A percentile compares a stretch with the other conserved stretches of the same genome.
phyloP scores from a whole-genome alignment of 352 stramenopile genomes.

The Globisporangium mamillatum region DNA sequence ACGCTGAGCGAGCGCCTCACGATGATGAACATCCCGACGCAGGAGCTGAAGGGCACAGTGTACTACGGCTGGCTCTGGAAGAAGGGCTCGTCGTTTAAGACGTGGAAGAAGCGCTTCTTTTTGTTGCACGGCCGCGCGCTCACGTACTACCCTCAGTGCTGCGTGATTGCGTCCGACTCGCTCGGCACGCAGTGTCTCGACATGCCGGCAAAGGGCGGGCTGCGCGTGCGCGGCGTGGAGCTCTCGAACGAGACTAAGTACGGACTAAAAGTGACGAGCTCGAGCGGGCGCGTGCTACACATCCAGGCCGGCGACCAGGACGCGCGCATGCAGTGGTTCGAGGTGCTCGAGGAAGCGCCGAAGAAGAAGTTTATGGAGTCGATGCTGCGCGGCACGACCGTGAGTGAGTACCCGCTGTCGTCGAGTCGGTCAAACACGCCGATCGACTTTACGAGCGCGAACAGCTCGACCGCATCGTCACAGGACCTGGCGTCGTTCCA shows the following conservation, averaged over 20 bases:
- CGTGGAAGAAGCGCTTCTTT: slow-evolving; percentile 82
- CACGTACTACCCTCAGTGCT: slow-evolving; percentile 73
- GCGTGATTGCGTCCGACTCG: slow-evolving; percentile 56
- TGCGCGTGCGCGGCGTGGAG: slow-evolving; percentile 46
- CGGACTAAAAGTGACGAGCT: slow-evolving; percentile 58
- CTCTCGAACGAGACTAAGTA: slow-evolving; percentile 51
- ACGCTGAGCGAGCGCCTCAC: slow-evolving; percentile 54
- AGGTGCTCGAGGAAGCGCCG: slow-evolving; percentile 49
- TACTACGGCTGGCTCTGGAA: slow-evolving; percentile 83
- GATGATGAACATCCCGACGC: slow-evolving; percentile 62
- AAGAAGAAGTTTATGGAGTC: slow-evolving; percentile 27
- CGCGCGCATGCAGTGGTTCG: slow-evolving; percentile 47
- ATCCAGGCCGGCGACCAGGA: slow-evolving; percentile 52
- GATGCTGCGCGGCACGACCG: slow-evolving; percentile 33
- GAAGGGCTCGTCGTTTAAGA: slow-evolving; percentile 68
- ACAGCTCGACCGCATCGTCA: slow-evolving; percentile 15
- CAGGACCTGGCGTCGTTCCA: slow-evolving; percentile 17
- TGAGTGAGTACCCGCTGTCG: slow-evolving; percentile 33
- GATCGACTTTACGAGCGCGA: slow-evolving; percentile 14
- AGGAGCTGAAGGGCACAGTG: slow-evolving; percentile 50
- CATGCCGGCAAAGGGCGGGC: slow-evolving; percentile 45
- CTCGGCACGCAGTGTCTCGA: slow-evolving; percentile 61
- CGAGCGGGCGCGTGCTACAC: slow-evolving; percentile 53
- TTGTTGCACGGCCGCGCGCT: slow-evolving; percentile 59
- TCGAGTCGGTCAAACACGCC: slow-evolving; percentile 1